Evolutionary conservation across 192 early-diverging fungal genomes (phyloP).

Genomic region (Coemansia sp.): DNA sequence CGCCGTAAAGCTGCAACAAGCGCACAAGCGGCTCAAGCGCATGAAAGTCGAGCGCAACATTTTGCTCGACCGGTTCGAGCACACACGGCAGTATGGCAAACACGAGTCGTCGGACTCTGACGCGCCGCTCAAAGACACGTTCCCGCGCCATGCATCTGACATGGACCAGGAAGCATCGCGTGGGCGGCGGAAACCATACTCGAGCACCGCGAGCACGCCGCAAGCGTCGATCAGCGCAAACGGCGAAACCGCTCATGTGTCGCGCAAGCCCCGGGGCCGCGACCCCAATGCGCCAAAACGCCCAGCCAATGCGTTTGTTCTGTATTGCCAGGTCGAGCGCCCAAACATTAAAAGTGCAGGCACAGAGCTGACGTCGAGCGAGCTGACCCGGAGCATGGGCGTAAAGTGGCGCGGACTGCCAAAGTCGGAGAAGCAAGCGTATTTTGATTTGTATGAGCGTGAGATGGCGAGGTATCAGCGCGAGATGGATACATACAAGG

Average conservation of each 20-base stretch:
- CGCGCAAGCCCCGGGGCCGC: constrained; percentile 33
- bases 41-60: constrained; percentile 53
- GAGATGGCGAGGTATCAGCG: constrained; percentile 50
- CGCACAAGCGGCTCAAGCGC: constrained; percentile 49
- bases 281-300: constrained; percentile 54
- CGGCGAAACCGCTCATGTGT: constrained; percentile 6
- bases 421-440: constrained; percentile 43
- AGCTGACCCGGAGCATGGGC: constrained; percentile 53
- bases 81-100: constrained; percentile 26
- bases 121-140: constrained; percentile 44
- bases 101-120: constrained; percentile 44
- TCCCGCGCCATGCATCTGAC: constrained; percentile 36
- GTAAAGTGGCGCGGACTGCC: constrained; percentile 52
- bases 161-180: constrained; percentile 10
- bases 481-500: constrained; percentile 48
- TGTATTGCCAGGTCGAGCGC: constrained; percentile 54
- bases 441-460: constrained; percentile 50
- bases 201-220: constrained; percentile 34
- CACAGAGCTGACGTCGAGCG: constrained; percentile 39
- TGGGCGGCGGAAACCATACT: constrained; percentile 15
- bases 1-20: constrained; percentile 44
- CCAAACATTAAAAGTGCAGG: constrained; percentile 43
- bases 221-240: constrained; percentile 17
- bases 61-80: constrained; percentile 47
- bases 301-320: constrained; percentile 55